phyloP scores from a whole-genome alignment of 176 grass and related monocot species.

The Neostapfia colusana region DNA sequence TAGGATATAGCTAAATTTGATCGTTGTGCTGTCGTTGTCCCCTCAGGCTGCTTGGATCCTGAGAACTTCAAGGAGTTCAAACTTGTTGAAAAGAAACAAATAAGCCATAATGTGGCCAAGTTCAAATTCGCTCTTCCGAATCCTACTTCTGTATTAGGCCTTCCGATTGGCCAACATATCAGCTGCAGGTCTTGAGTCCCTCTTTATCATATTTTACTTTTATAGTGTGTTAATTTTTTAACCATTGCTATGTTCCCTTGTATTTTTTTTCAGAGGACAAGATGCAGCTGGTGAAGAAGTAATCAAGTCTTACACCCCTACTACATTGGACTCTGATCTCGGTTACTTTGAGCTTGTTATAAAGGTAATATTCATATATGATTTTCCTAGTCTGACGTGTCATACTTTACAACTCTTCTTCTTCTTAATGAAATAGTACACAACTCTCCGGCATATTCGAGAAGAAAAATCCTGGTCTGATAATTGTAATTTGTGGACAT shows the following conservation, averaged over 20 bases:
- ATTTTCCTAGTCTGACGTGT: not conserved
- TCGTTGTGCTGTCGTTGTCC: not conserved
- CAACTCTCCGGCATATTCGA: too few species aligned
- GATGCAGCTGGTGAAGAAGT: slow-evolving; percentile 84
- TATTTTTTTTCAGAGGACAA: slow-evolving; percentile 62
- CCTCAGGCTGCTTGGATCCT: slow-evolving; percentile 71
- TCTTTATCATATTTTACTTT: slow-evolving; percentile 26
- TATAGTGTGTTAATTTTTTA: not conserved
- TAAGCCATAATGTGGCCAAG: slow-evolving; percentile 91
- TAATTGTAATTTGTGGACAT: not conserved
- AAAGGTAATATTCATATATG: slow-evolving; percentile 49
- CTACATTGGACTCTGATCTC: slow-evolving; percentile 91
- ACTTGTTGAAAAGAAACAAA: slow-evolving; percentile 81
- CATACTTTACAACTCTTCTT: too few species aligned
- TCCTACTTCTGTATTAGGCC: slow-evolving; percentile 70
- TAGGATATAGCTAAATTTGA: not conserved
- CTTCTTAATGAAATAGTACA: too few species aligned
- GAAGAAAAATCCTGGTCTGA: not conserved
- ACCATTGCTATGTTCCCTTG: slow-evolving; percentile 11
- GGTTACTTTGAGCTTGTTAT: slow-evolving; percentile 93
- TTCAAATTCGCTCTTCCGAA: slow-evolving; percentile 81
- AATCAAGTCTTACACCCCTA: slow-evolving; percentile 95
- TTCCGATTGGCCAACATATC: slow-evolving; percentile 95
- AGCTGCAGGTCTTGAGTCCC: slow-evolving; percentile 72
- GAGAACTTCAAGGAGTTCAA: slow-evolving; percentile 91